A percentile compares a stretch with the other conserved stretches of the same genome.
Evolutionary conservation across 1,284 basidiomycete genomes (phyloP).

Genomic region (Amylostereum areolatum): DNA sequence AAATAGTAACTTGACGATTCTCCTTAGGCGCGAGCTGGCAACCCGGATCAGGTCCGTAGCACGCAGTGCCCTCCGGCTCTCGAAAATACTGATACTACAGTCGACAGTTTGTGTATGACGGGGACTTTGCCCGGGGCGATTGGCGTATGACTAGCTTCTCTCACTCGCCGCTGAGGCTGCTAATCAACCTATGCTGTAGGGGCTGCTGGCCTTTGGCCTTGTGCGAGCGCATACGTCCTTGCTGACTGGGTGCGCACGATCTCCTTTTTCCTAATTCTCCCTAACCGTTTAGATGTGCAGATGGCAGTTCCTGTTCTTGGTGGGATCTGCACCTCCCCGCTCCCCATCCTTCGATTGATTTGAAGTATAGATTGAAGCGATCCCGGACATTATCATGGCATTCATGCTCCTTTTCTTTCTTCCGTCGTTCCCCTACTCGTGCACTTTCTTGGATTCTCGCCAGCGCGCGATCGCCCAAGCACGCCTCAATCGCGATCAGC

Average conservation of each 20-base stretch:
- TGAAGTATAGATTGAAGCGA: slow-evolving; percentile 38
- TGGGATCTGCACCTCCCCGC: slow-evolving; percentile 16
- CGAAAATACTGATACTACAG: neutral
- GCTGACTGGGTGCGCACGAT: slow-evolving; percentile 32
- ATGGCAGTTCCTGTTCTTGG: slow-evolving; percentile 54
- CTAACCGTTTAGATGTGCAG: slow-evolving; percentile 17
- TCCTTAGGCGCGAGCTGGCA: slow-evolving; percentile 43
- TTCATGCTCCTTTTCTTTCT: slow-evolving; percentile 38
- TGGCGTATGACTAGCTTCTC: slow-evolving; percentile 28
- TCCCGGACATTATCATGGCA: slow-evolving; percentile 46
- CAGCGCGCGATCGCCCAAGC: slow-evolving; percentile 51
- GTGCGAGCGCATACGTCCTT: slow-evolving; percentile 41
- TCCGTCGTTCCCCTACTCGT: slow-evolving; percentile 34
- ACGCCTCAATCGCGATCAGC: slow-evolving; percentile 45
- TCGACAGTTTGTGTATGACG: slow-evolving; percentile 42
- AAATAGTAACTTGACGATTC: slow-evolving; percentile 18
- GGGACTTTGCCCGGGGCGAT: slow-evolving; percentile 49
- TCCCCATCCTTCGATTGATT: neutral
- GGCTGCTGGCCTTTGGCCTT: slow-evolving; percentile 47
- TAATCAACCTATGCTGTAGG: slow-evolving; percentile 22
- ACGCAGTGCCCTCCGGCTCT: neutral
- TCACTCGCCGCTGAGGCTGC: neutral
- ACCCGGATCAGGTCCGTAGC: slow-evolving; percentile 37
- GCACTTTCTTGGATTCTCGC: slow-evolving; percentile 32
- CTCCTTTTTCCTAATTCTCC: neutral